Evolutionary conservation across 2,329 filamentous ascomycete species (phyloP), one percentile per base, ranked within the genome.

Genomic region (Fusarium piperis): DNA sequence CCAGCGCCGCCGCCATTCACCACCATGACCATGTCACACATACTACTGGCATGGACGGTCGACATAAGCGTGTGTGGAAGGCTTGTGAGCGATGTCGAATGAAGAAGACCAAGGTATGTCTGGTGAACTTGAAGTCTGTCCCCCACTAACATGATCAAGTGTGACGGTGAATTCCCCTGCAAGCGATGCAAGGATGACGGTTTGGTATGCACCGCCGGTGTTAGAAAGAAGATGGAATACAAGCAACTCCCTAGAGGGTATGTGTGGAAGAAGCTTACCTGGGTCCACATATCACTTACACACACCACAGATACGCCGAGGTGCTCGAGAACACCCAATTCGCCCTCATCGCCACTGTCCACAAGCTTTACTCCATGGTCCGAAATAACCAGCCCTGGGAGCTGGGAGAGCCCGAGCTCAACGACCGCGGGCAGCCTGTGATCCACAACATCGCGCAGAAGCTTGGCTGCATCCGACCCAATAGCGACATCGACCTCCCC

Each of bases 171-270:
- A 75, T 90, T 90, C 63, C 89, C 89, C 11, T 91, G 89, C 79
- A 91, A 91, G 80, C 83, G 89, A 74, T 91, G 89, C 79, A 91
- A 90, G 79, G 89, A 91, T 72, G 89, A 91, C 68, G 88, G 88
- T 16, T 82, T 90, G 9, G 87, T 91, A 20, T 91, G 89, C 80
- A 90, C 88, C 9, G 88, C 89, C 16, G 89, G 89, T 9, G 86
- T 88, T 15, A 83, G 89, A 68, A 91, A 91, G 77, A 91, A 91
- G 87, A 89, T 88, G n/a, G 89, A 91, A 75, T 91, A 89, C 78
- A 91, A 91, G 82, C 89, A 91, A 79, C 78, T 91, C 52, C 89
- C 89, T 12, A 82, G 87, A 83, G 89, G 89, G 85, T 90, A 84
- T 65, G 86, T 78, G 16, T 16, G 39, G 36, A 30, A 35, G 39